Conservation (phyloP, 805 yeast species). For the Wickerhamiella slavikovae region DNA sequence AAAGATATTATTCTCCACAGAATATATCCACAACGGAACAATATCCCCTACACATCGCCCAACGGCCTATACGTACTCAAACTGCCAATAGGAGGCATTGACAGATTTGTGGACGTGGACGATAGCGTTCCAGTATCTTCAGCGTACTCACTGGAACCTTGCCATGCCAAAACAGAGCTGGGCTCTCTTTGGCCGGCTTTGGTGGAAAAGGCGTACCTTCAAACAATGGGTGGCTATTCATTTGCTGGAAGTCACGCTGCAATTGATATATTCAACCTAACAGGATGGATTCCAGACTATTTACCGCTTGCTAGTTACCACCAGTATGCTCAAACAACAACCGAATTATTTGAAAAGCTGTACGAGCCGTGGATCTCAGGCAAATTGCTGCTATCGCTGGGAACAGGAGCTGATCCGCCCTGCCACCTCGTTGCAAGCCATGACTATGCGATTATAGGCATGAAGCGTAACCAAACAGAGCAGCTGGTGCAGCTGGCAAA, state of each 20-base stretch:
- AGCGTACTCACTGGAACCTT: neutral
- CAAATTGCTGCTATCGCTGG: constrained; percentile 36
- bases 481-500: no score
- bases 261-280: constrained; percentile 38
- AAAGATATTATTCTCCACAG: constrained; percentile 7
- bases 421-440: constrained; percentile 33
- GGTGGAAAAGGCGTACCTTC: constrained; percentile 59
- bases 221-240: constrained; percentile 38
- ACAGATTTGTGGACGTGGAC: constrained; percentile 27
- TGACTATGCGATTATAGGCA: constrained; percentile 43
- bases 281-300: constrained; percentile 60
- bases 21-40: constrained; percentile 11
- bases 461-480: constrained; percentile 15
- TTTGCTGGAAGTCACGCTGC: constrained; percentile 61
- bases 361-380: constrained; percentile 16
- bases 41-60: constrained; percentile 8
- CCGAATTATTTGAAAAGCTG: constrained; percentile 20
- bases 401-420: constrained; percentile 31
- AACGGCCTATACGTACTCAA: constrained; percentile 21
- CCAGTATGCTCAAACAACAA: constrained; percentile 9
- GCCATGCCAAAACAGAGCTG: neutral
- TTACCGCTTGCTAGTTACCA: constrained; percentile 16
- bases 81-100: constrained; percentile 32
- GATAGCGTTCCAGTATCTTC: constrained; percentile 24
- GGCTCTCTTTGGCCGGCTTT: constrained; percentile 38